Evolutionary conservation across 768 basidiomycete species (phyloP).

Genomic region (Tulasnella sp.): DNA sequence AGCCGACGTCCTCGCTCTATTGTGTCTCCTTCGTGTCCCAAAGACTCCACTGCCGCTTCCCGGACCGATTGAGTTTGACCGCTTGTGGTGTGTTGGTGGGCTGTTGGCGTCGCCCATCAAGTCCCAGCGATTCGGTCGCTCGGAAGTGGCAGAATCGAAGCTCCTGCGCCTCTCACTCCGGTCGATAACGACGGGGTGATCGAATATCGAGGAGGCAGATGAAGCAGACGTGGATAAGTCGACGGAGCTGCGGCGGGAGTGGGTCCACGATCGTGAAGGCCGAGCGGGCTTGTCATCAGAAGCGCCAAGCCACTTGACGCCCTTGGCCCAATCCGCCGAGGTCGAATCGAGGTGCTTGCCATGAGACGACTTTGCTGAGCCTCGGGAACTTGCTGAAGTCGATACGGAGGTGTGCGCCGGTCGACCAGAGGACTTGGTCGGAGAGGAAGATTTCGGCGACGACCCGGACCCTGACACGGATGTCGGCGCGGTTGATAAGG

Average conservation of each 20-base stretch:
- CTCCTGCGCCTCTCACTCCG: constrained; percentile 48
- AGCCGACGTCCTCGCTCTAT: background rate
- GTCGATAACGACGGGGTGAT: background rate
- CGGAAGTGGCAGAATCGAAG: constrained; percentile 10
- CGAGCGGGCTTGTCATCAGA: constrained; percentile 34
- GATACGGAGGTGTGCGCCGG: background rate
- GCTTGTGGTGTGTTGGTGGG: background rate
- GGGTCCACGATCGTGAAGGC: constrained; percentile 23
- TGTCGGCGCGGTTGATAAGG: constrained; percentile 19
- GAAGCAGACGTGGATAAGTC: background rate
- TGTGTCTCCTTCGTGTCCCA: background rate
- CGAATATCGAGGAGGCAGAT: background rate
- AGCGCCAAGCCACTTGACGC: constrained; percentile 60
- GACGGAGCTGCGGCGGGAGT: constrained; percentile 29
- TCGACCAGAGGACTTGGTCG: background rate
- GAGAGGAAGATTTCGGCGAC: background rate
- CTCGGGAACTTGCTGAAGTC: too few relatives aligned
- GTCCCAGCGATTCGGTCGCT: background rate
- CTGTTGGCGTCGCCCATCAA: background rate
- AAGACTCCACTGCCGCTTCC: background rate
- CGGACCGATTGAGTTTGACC: background rate
- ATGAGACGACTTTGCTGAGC: background rate
- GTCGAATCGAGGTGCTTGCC: background rate
- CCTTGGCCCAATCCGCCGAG: constrained; percentile 51
- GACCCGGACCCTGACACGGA: constrained; percentile 10